A percentile compares a stretch with the other conserved stretches of the same genome.
Evolutionary conservation across 2,329 filamentous ascomycete species (phyloP).

Genomic region (Neonectria coccinea): DNA sequence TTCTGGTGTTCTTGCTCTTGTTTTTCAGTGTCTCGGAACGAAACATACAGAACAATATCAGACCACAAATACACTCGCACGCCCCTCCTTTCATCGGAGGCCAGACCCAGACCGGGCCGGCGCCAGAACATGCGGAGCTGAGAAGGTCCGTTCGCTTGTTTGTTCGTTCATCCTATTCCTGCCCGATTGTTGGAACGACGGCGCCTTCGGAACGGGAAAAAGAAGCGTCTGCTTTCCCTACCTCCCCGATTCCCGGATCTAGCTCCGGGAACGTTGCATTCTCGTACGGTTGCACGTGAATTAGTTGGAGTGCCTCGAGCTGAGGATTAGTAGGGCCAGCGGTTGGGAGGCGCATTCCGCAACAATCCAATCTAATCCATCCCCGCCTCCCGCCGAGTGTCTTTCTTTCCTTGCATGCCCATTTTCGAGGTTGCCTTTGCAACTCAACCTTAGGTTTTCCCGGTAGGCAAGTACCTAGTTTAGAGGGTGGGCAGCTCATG

Average conservation of each 20-base stretch:
- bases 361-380: not conserved
- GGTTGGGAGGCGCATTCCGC: not conserved
- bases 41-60: not conserved
- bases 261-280: not conserved
- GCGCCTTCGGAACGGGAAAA: not conserved
- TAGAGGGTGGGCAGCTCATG: not conserved
- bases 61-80: not conserved
- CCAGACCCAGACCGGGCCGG: not conserved
- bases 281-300: not conserved
- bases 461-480: not conserved
- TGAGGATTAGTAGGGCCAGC: not conserved
- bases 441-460: not conserved
- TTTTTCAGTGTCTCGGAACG: not conserved
- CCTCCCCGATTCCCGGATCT: not conserved
- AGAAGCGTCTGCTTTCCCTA: not conserved
- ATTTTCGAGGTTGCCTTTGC: not conserved
- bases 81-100: not conserved
- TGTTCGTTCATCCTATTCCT: not conserved
- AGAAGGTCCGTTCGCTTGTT: not conserved
- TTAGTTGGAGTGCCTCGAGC: not conserved
- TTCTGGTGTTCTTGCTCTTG: not conserved
- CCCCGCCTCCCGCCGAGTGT: not conserved
- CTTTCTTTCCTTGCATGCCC: not conserved
- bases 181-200: not conserved
- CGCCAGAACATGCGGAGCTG: not conserved